Base-by-base conservation (phyloP, 2,329 filamentous ascomycete species). In the Pseudogymnoascus sp. region DNA sequence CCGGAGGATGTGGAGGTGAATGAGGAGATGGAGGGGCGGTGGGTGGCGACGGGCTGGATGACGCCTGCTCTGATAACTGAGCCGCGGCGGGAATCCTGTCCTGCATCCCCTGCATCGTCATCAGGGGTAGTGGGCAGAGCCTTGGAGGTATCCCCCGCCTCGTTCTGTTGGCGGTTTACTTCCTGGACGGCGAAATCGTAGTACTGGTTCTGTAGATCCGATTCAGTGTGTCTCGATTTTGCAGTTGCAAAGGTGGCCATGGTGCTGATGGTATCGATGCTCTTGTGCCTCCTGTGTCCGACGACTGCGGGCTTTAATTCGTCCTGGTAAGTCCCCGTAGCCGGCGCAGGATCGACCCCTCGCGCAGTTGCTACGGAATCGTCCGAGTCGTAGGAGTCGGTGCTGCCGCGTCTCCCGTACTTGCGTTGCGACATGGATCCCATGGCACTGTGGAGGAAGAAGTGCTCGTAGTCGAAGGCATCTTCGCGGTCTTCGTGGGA, bases 391-490 rank as follows among this genome's bases (percentile, higher is more conserved):
- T 77, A 80, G 69, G 85, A 87, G 59, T 76, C 78, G 42, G 71
- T 73, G 67, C 83, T 84, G 5, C 69, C 73, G 62, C 78, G 74
- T 39, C 76, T 73, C 4, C 71, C 72, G 63, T 81, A 74, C n/a
- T 77, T 75, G 64, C 78, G 77, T 63, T 80, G 78, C 67, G 82
- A 86, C 70, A 91, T 87, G 2, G 82, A 91, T 5, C 91, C 92
- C 82, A 97, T 87, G 9, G 92, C 91, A 67, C 90, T 96, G 73
- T 97, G 92, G 12, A 97, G 80, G 73, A 96, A 96, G 76, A 97
- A 97, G 72, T 96, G 87, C 73, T 96, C 90, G 65, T 97, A 97
- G 73, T 97, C 93, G 70, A 97, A 97, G 1, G 92, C 92, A 73
- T 97, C 93, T 67, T 92, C 87, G 18, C 93, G 88, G 73, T 97